Conservation (phyloP, 75 land plant species). For the Ceratopteris richardii region DNA sequence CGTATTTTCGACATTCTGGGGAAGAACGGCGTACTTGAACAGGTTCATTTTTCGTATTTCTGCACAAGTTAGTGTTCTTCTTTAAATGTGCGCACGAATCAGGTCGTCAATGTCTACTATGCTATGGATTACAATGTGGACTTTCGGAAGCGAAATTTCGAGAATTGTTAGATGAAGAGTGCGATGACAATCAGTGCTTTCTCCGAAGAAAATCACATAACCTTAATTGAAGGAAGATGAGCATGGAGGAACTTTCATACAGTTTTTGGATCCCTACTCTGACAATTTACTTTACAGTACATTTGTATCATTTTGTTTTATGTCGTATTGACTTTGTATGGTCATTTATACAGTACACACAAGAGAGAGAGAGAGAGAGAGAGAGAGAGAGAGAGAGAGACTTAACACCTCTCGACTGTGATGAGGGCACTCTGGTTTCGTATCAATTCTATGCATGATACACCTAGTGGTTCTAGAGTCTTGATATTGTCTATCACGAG, state of each 20-base stretch:
- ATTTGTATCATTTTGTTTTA: too few species aligned
- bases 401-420: neutral
- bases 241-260: too few species aligned
- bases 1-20: conserved; percentile 50
- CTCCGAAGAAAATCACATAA: too few species aligned
- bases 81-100: neutral
- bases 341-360: too few species aligned
- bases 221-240: too few species aligned
- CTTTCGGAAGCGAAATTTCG: neutral
- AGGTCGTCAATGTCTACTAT: neutral
- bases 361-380: too few species aligned
- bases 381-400: conserved; percentile 1
- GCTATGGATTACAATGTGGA: neutral
- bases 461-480: too few species aligned
- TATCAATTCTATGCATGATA: neutral
- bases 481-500: conserved; percentile 17
- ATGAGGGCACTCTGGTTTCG: too few species aligned
- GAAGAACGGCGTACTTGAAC: conserved; percentile 31
- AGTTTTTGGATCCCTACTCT: too few species aligned
- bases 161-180: neutral
- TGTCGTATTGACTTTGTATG: too few species aligned
- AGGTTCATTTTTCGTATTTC: conserved; percentile 24
- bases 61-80: neutral
- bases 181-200: too few species aligned
- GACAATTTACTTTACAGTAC: too few species aligned